Percentiles rank a stretch among this genome's conserved stretches.
Evolutionary conservation across 257 asterid genomes (phyloP).

Genomic region (Rubia yunnanensis): DNA sequence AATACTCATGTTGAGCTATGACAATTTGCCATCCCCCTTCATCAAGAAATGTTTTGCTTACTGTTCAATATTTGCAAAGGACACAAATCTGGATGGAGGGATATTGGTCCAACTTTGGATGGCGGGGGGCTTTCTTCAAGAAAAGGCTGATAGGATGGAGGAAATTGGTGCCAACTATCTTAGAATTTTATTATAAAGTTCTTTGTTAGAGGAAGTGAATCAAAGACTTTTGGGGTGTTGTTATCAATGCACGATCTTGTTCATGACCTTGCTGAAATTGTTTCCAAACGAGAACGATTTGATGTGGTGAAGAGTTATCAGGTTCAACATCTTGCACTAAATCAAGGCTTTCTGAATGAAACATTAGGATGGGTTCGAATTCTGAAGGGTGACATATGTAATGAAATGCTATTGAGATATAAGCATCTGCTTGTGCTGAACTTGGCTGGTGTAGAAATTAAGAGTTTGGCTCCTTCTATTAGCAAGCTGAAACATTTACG

Average conservation of each 20-base stretch:
- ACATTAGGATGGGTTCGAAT: not conserved
- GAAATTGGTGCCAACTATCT: slow-evolving; percentile 11
- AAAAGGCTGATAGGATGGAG: not conserved
- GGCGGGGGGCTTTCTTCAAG: slow-evolving; percentile 30
- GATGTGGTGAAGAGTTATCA: not conserved
- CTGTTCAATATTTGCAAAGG: slow-evolving; percentile 22
- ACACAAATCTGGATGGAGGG: not conserved
- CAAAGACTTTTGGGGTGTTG: too few species aligned
- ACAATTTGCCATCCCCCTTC: slow-evolving; percentile 18
- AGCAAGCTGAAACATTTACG: not conserved
- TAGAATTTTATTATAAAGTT: slow-evolving; percentile 16
- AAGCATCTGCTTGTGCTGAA: not conserved
- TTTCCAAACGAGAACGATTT: slow-evolving; percentile 4
- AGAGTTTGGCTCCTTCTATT: not conserved
- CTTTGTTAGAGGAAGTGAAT: slow-evolving; percentile 13
- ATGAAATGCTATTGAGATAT: not conserved
- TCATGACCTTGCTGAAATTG: slow-evolving; percentile 23
- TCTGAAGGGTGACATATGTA: not conserved
- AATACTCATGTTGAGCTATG: slow-evolving; percentile 28
- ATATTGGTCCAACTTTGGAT: slow-evolving; percentile 21
- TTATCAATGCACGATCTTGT: slow-evolving; percentile 30
- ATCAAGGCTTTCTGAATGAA: not conserved
- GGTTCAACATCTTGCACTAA: not conserved
- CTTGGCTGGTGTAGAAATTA: not conserved
- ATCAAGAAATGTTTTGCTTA: slow-evolving; percentile 31